Conservation (phyloP, 1,284 basidiomycete genomes). For the Microbotryum silenes-acaulis region DNA sequence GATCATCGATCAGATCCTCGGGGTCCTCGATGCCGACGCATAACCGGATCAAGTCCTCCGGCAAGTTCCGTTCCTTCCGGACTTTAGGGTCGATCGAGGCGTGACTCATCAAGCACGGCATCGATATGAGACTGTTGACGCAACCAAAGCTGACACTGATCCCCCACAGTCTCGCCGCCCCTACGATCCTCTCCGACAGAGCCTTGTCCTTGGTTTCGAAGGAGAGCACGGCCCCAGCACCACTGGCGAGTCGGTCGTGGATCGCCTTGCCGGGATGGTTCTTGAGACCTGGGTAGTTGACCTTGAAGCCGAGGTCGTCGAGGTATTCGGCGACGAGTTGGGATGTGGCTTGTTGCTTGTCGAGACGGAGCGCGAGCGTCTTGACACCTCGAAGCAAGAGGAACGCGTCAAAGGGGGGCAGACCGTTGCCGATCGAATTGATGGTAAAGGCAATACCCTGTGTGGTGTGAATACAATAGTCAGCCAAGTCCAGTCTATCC, state of each 20-base stretch:
- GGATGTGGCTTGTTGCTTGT: constrained; percentile 80
- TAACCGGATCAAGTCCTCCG: constrained; percentile 93
- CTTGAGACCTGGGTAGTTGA: constrained; percentile 86
- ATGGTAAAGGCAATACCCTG: constrained; percentile 83
- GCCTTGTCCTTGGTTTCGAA: constrained; percentile 90
- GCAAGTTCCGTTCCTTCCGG: constrained; percentile 85
- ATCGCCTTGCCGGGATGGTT: constrained; percentile 76
- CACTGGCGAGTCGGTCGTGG: constrained; percentile 79
- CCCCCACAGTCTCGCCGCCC: constrained; percentile 86
- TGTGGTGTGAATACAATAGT: neutral
- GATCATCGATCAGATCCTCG: constrained; percentile 85
- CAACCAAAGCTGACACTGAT: constrained; percentile 97
- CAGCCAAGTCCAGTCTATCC: neutral
- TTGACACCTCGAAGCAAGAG: constrained; percentile 91
- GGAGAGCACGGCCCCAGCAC: constrained; percentile 87
- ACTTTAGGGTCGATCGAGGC: constrained; percentile 93
- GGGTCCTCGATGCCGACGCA: constrained; percentile 98
- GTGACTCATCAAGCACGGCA: constrained; percentile 99
- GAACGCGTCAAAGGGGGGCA: constrained; percentile 94
- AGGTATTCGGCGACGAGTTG: constrained; percentile 82
- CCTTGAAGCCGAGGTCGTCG: constrained; percentile 76
- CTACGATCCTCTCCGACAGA: constrained; percentile 86
- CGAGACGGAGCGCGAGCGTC: constrained; percentile 93
- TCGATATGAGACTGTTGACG: constrained; percentile 96
- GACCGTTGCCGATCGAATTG: constrained; percentile 94